Percentiles rank a stretch among this genome's conserved stretches.
Evolutionary conservation across 2,329 filamentous ascomycete genomes (phyloP).

Genomic region (Aspergillus fumigatus): DNA sequence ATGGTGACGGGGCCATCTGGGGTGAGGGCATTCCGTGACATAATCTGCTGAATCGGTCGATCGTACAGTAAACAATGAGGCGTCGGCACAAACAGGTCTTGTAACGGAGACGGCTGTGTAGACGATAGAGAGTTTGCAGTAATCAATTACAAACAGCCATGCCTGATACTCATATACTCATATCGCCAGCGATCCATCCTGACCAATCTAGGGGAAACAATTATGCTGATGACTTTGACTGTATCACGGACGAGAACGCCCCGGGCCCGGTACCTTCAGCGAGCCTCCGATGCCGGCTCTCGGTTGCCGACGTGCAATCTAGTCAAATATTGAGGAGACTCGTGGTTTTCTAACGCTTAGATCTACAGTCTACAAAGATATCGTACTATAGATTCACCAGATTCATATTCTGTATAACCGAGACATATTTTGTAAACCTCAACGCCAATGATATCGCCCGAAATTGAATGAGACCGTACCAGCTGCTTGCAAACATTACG

Average conservation of each 20-base stretch:
- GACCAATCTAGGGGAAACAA: background rate
- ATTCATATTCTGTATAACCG: background rate
- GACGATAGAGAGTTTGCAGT: too few relatives aligned
- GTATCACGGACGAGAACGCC: background rate
- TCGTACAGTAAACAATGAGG: too few relatives aligned
- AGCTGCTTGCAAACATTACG: background rate
- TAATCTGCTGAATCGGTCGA: slow-evolving; percentile 11
- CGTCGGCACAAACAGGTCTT: too few relatives aligned
- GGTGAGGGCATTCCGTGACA: slow-evolving; percentile 28
- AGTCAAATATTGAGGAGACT: too few relatives aligned
- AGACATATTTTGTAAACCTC: background rate
- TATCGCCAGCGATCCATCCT: background rate
- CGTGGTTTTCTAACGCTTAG: background rate
- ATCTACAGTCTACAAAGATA: background rate
- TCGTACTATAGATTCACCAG: too few relatives aligned
- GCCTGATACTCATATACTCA: too few relatives aligned
- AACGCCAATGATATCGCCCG: slow-evolving; percentile 2
- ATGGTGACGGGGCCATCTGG: slow-evolving; percentile 21
- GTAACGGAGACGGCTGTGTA: too few relatives aligned
- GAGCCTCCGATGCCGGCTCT: slow-evolving; percentile 10
- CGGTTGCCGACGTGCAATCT: background rate
- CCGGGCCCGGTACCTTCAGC: background rate
- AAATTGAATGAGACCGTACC: background rate
- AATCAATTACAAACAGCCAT: too few relatives aligned
- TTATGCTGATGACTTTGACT: background rate